A percentile compares a stretch with the other conserved stretches of the same genome.
Conservation (phyloP, 73 alveolate species). For the Paramecium tetraurelia region DNA sequence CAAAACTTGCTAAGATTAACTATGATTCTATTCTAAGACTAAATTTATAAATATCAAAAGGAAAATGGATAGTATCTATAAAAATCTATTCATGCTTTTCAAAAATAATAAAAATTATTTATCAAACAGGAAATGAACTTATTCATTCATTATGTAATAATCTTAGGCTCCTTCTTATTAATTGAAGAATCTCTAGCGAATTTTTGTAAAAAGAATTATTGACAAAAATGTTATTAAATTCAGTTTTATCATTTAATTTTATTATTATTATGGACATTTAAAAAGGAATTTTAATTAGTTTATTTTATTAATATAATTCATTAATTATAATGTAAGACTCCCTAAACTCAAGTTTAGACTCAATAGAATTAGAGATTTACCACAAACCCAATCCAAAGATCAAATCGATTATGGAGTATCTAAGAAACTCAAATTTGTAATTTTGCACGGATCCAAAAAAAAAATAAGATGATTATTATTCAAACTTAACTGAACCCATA, state of each 20-base stretch:
- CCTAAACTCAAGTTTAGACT: constrained; percentile 19
- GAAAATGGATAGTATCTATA: no score
- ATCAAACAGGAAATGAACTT: no score
- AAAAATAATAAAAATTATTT: no score
- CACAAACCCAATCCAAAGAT: constrained; percentile 14
- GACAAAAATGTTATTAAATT: not conserved
- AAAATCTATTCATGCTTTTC: no score
- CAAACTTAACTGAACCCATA: not conserved
- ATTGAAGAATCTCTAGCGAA: not conserved
- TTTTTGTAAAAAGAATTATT: not conserved
- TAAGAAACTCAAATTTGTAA: not conserved
- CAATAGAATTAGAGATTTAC: not conserved
- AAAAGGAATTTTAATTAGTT: not conserved
- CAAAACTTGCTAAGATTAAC: no score
- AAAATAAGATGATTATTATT: not conserved
- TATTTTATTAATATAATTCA: not conserved
- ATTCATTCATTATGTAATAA: no score
- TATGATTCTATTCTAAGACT: not conserved
- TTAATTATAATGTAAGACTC: not conserved
- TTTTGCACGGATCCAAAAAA: constrained; percentile 32
- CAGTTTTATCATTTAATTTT: not conserved
- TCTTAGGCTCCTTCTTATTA: no score
- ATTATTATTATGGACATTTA: not conserved
- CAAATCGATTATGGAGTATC: not conserved
- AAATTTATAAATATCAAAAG: no score